Base-by-base conservation (phyloP, 192 early-diverging fungal species). In the Coemansia sp. region DNA sequence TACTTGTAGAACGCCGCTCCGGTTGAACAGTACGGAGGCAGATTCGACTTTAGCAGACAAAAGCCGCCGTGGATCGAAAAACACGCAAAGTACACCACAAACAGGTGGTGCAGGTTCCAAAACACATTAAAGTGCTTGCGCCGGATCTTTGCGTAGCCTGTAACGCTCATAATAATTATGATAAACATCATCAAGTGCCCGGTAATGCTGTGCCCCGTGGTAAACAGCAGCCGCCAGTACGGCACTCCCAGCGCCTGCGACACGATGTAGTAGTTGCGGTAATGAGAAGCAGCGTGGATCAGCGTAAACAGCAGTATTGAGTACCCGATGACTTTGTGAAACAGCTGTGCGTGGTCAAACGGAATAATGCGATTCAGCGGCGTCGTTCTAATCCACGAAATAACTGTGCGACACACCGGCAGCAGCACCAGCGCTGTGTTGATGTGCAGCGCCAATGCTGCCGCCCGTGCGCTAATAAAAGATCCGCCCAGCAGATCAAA, bases 81-180 rank as follows among this genome's bases (percentile, higher is more conserved):
- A 23, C 85, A 87, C 39, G 88, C 87, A 77, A 94, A 93, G 76
- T 91, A 93, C 51, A 93, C 77, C 56, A 93, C 84, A 74, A 93
- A 93, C 27, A 94, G 80, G 63, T 94, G 92, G 65, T 94, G 91
- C 38, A 89, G 86, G 72, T 91, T 92, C 91, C 91, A 94, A 68
- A 94, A 94, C 45, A 86, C 71, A 68, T 94, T 90, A 55, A 83
- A 79, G 57, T 80, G 68, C 68, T 64, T 74, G 48, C 62, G 47
- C 13, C 72, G 71, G 43, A 87, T 80, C 61, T 75, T 84, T 52
- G 85, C 81, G 23, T 84, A 65, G 1, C 89, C 89, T 2, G 90
- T 88, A 0, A 91, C 82, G 39, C 87, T 85, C 89, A 94, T 94
- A 9, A 89, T 74, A 37, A 93, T 86, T 51, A 94, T 87, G 14